Conservation (phyloP, 192 early-diverging fungal genomes). For the Mortierella hygrophila region DNA sequence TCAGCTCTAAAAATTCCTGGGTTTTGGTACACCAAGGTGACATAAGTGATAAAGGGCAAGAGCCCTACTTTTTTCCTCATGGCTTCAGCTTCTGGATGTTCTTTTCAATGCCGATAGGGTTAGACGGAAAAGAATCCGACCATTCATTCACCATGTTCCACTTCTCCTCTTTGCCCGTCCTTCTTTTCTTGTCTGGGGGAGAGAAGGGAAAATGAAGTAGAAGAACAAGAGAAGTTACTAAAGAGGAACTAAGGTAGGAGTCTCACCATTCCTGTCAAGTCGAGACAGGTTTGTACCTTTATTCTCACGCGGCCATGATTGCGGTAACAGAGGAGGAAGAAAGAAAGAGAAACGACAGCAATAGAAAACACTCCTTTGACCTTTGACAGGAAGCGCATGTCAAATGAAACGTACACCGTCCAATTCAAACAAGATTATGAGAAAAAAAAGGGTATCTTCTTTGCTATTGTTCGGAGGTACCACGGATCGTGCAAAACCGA, state of each 20-base stretch:
- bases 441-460: not conserved
- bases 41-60: not conserved
- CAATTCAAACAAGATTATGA: not conserved
- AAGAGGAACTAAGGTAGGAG: not conserved
- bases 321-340: not conserved
- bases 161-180: not conserved
- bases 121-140: not conserved
- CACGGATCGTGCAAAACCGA: too few species aligned
- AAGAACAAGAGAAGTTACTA: not conserved
- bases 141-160: not conserved
- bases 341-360: not conserved
- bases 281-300: not conserved
- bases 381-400: not conserved
- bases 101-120: conserved; percentile 5
- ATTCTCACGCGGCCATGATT: not conserved
- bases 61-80: not conserved
- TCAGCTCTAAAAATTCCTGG: not conserved
- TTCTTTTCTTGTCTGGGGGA: not conserved
- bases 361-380: not conserved
- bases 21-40: not conserved
- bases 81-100: conserved; percentile 6
- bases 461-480: too few species aligned
- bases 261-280: not conserved
- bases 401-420: not conserved
- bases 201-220: not conserved